A percentile compares a stretch with the other conserved stretches of the same genome.
These are phyloP conservation scores for Canavalia ensiformis DNA, from an alignment of 306 rosid genomes.

Conservation along the genomic window DNA sequence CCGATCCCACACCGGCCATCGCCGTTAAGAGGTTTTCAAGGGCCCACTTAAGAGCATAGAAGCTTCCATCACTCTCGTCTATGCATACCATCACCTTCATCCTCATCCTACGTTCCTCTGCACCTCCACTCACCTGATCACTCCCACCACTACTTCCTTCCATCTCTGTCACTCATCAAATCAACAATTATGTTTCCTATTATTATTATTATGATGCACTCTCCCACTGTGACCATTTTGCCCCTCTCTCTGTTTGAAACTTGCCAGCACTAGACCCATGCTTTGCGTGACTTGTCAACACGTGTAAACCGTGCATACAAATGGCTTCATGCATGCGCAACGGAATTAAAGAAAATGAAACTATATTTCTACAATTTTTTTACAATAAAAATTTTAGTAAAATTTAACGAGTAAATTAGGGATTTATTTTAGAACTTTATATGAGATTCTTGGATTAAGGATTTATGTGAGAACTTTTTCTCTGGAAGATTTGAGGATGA, in stretches of 20 bases:
- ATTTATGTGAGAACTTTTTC: too few species aligned
- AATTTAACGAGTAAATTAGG: too few species aligned
- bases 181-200: neutral
- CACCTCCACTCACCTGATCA: neutral
- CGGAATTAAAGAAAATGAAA: neutral
- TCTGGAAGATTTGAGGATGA: too few species aligned
- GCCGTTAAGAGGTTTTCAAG: slow-evolving; percentile 52
- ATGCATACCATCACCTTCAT: slow-evolving; percentile 77
- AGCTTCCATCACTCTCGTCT: slow-evolving; percentile 75
- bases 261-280: slow-evolving; percentile 35
- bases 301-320: slow-evolving; percentile 49
- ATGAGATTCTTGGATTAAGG: too few species aligned
- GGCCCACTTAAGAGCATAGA: slow-evolving; percentile 71
- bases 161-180: neutral
- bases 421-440: too few species aligned
- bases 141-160: neutral
- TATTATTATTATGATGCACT: neutral
- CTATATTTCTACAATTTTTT: too few species aligned
- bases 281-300: slow-evolving; percentile 26
- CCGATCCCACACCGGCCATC: slow-evolving; percentile 17
- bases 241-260: neutral
- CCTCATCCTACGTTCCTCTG: slow-evolving; percentile 38
- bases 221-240: neutral
- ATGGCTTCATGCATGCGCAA: slow-evolving; percentile 47
- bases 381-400: too few species aligned